Evolutionary conservation across 805 yeast genomes (phyloP).

Genomic region (Schizosaccharomyces octosporus): DNA sequence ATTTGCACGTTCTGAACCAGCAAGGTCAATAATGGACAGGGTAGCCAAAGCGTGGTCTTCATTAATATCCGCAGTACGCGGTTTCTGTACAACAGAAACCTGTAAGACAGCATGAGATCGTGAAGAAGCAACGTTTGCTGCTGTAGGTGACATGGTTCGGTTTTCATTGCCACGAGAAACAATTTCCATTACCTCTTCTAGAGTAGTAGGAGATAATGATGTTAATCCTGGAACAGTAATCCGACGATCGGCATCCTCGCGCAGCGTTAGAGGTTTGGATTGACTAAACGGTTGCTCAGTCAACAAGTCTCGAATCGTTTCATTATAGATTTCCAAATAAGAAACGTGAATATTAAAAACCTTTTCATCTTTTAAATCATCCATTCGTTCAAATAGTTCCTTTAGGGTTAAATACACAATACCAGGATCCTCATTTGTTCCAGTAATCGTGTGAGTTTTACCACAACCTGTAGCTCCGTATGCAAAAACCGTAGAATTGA

Average conservation of each 20-base stretch:
- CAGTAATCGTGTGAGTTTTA: slow-evolving; percentile 9
- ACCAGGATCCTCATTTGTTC: slow-evolving; percentile 24
- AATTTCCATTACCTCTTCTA: slow-evolving; percentile 25
- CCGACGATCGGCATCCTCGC: slow-evolving; percentile 31
- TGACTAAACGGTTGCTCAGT: slow-evolving; percentile 9
- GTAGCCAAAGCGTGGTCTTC: slow-evolving; percentile 41
- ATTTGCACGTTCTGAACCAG: slow-evolving; percentile 73
- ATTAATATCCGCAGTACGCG: slow-evolving; percentile 44
- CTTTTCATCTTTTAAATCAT: slow-evolving; percentile 15
- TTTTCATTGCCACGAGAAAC: slow-evolving; percentile 31
- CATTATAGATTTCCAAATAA: slow-evolving; percentile 77
- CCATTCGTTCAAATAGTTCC: slow-evolving; percentile 22
- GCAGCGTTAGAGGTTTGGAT: slow-evolving; percentile 46
- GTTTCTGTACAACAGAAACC: slow-evolving; percentile 32
- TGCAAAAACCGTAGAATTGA: slow-evolving; percentile 1
- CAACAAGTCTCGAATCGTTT: slow-evolving; percentile 47
- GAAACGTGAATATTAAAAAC: slow-evolving; percentile 15
- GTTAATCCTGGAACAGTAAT: slow-evolving; percentile 42
- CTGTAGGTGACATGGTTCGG: slow-evolving; percentile 62
- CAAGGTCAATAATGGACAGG: slow-evolving; percentile 66
- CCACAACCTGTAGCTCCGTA: slow-evolving; percentile 3
- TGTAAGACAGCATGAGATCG: slow-evolving; percentile 74
- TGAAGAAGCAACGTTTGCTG: slow-evolving; percentile 61
- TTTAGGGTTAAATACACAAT: slow-evolving; percentile 31
- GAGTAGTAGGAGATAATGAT: slow-evolving; percentile 21